phyloP scores from a whole-genome alignment of 352 stramenopile genomes.

The Albugo laibachii region DNA sequence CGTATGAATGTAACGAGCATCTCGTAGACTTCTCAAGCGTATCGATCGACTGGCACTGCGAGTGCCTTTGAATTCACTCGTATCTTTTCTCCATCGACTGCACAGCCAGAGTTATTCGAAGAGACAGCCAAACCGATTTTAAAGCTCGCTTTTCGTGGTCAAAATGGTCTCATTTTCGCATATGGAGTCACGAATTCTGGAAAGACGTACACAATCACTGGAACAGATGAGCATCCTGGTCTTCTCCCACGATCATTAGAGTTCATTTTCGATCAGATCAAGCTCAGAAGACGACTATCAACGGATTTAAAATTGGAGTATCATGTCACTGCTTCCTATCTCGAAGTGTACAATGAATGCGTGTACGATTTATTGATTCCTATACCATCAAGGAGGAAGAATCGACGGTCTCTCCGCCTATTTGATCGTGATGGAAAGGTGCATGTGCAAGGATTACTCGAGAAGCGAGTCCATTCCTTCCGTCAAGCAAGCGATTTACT shows the following conservation, averaged over 20 bases:
- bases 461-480: slow-evolving; percentile 32
- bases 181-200: slow-evolving; percentile 98
- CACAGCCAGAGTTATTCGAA: slow-evolving; percentile 85
- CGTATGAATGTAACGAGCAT: slow-evolving; percentile 17
- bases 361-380: slow-evolving; percentile 88
- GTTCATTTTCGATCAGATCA: slow-evolving; percentile 45
- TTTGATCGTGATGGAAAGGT: slow-evolving; percentile 78
- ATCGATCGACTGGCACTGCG: slow-evolving; percentile 49
- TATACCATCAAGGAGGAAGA: slow-evolving; percentile 12
- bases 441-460: slow-evolving; percentile 63
- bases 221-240: slow-evolving; percentile 37
- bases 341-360: slow-evolving; percentile 99
- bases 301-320: slow-evolving; percentile 12
- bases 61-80: slow-evolving; percentile 64
- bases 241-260: slow-evolving; percentile 68
- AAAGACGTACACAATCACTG: slow-evolving; percentile 97
- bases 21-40: slow-evolving; percentile 52
- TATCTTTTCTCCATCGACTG: slow-evolving; percentile 60
- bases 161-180: slow-evolving; percentile 87
- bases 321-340: slow-evolving; percentile 79
- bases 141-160: slow-evolving; percentile 67
- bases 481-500: slow-evolving; percentile 60
- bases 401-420: slow-evolving; percentile 39
- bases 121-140: slow-evolving; percentile 80
- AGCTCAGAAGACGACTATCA: slow-evolving; percentile 2